Evolutionary conservation across 1,139 yeast species (phyloP).

Genomic region (Zygotorulaspora mrakii): DNA sequence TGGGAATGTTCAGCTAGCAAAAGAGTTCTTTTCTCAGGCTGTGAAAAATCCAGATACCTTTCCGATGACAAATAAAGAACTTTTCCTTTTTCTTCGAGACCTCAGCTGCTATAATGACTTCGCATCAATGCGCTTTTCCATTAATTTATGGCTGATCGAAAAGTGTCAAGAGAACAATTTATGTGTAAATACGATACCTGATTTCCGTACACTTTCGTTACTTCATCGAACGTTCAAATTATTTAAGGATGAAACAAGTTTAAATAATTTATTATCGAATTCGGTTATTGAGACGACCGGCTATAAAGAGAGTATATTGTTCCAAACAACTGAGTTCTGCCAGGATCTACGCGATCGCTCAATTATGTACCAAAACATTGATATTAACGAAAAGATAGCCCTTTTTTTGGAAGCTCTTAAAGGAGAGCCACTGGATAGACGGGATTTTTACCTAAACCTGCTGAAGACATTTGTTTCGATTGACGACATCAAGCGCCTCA

Average conservation of each 20-base stretch:
- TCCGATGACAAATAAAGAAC: conserved; percentile 22
- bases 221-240: conserved; percentile 20
- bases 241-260: conserved; percentile 13
- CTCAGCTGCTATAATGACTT: conserved; percentile 23
- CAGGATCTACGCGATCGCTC: conserved; percentile 10
- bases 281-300: conserved; percentile 16
- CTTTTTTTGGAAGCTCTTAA: conserved; percentile 7
- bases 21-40: conserved; percentile 32
- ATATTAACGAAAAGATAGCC: conserved; percentile 10
- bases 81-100: conserved; percentile 21
- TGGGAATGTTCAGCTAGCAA: conserved; percentile 31
- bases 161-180: conserved; percentile 9
- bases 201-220: conserved; percentile 14
- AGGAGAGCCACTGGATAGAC: conserved; percentile 7
- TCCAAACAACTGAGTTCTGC: conserved; percentile 20
- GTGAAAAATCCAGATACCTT: conserved; percentile 31
- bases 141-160: conserved; percentile 26
- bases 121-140: conserved; percentile 22
- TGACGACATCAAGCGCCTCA: conserved; percentile 20
- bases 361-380: background rate
- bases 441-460: conserved; percentile 16
- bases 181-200: conserved; percentile 11
- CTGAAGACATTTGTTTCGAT: conserved; percentile 19
- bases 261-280: conserved; percentile 17
- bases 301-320: conserved; percentile 20